Base-by-base conservation (phyloP, 1,139 yeast genomes). In the Wickerhamomyces sp. region DNA sequence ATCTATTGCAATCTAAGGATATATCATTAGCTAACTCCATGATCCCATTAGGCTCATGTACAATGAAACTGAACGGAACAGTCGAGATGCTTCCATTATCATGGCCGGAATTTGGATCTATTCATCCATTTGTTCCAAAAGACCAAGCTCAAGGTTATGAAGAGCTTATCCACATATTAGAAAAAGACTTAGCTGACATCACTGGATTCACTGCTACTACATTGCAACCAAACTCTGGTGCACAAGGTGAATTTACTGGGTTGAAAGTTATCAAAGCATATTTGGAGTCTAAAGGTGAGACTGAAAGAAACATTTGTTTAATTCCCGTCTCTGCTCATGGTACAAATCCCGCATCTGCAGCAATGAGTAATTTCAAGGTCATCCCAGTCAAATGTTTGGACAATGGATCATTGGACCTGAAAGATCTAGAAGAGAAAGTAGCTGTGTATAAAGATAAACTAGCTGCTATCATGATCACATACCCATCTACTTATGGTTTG, bases 311-410 rank as follows among this genome's bases (percentile, higher is more conserved):
- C 61, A 75, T 92, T 42, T 92, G 97, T 64, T 74, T 92, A 59
- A 92, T 92, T 52, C 98, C 98, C 13, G 96, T 90, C 9, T 81
- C 94, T 57, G 98, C 98, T 2, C 98, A 92, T 58, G 98, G 98
- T 44, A 92, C 98, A 27, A 92, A 92, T 60, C 98, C 98, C 18
- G 98, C 98, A 0, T 87, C 96, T 35, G 97, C 98, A 15, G 89
- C 96, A 33, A 92, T 92, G 96, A 83, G 95, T 55, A 97, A 97
- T 31, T 68, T 92, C 63, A 88, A 87, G 64, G 97, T 92, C 37
- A 87, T 92, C 19, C 83, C 97, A 7, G 87, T 92, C 42, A 88
- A 89, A 63, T 92, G 98, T 68, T 70, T 83, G 43, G 61, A 70
- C 15, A 78, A 88, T 56, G 98, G 98, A 44, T 87, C 95, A 42